Base-by-base conservation (phyloP, 1,284 basidiomycete species). In the Pulchroboletus neoregius region DNA sequence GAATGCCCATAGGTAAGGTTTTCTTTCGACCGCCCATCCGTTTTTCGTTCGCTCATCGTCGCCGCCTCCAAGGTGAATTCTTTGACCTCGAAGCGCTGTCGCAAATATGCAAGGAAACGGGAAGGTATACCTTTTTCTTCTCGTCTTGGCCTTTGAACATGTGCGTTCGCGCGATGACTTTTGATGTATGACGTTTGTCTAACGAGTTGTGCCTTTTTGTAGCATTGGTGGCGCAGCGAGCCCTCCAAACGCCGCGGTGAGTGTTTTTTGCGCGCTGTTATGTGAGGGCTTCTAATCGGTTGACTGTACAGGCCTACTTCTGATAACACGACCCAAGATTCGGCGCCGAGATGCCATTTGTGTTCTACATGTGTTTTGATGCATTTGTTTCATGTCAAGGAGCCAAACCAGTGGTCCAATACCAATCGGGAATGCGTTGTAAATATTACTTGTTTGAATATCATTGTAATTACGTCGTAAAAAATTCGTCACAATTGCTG, bases 131-230 rank as follows among this genome's bases (percentile, higher is more conserved):
- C 9, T 85, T 86, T 65, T 86, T 84, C 69, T 82, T 85, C 63
- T 74, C 81, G 0, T 86, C 83, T 4, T 86, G 82, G 84, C 82
- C 84, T 1, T 63, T 86, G 56, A 76, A 84, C 56, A 77, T 84
- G 82, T 84, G 58, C 59, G 80, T 44, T 5, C 16, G 13, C 16
- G 10, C 15, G 12, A n/a, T 18, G 9, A n/a, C 11, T 20, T 11
- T 18, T 11, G n/a, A 16, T 13, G 16, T 5, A 5, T 20, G 20
- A 20, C 20, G 2, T 20, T 20, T 20, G 20, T 20, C 20, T 5
- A 12, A 15, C 9, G 12, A 8, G 10, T 4, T 5, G 5, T 18
- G 3, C 15, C 10, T 10, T 18, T 34, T 34, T 20, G 18, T 34
- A 83, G 80, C 32, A 76, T 84, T 22, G 81, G 82, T 7, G 83